A percentile compares a stretch with the other conserved stretches of the same genome.
These are phyloP conservation scores for Helotiales sp. DNA, from an alignment of 2,329 filamentous ascomycete species.

Conservation along the genomic window DNA sequence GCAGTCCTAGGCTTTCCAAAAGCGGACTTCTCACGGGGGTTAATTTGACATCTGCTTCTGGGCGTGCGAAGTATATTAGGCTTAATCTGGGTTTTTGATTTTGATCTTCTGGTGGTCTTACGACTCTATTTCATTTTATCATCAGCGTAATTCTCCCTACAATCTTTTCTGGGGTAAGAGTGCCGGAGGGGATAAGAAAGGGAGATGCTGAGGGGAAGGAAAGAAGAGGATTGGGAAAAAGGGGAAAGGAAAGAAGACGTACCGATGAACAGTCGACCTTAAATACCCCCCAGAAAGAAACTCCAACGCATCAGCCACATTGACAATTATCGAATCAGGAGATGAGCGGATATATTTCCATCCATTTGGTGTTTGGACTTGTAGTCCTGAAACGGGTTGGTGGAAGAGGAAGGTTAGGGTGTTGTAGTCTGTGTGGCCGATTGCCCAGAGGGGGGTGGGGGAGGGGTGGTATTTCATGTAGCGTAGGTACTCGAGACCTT, in stretches of 20 bases:
- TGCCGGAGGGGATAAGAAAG: no score
- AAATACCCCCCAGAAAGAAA: conserved; percentile 47
- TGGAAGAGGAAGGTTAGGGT: conserved; percentile 42
- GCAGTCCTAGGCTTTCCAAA: conserved; percentile 22
- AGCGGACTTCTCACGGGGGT: conserved; percentile 25
- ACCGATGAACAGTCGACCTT: conserved; percentile 43
- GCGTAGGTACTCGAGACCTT: conserved; percentile 57
- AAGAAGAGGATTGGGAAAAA: no score
- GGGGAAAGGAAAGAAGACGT: no score
- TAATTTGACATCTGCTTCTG: conserved; percentile 18
- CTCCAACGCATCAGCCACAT: conserved; percentile 47
- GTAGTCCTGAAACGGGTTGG: conserved; percentile 38
- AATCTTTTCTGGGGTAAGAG: no score
- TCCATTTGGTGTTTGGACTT: conserved; percentile 40
- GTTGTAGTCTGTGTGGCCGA: conserved; percentile 43
- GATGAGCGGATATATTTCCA: conserved; percentile 52
- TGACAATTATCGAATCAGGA: conserved; percentile 48
- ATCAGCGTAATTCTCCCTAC: no score
- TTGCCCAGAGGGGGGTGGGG: conserved; percentile 44
- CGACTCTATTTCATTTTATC: no score
- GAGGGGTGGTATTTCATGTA: conserved; percentile 58
- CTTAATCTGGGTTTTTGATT: conserved; percentile 42
- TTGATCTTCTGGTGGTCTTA: conserved; percentile 34
- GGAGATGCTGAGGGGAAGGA: no score
- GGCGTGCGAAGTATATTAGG: conserved; percentile 43